Evolutionary conservation across 306 rosid genomes (phyloP).

Genomic region (Elaeagnus macrophylla): DNA sequence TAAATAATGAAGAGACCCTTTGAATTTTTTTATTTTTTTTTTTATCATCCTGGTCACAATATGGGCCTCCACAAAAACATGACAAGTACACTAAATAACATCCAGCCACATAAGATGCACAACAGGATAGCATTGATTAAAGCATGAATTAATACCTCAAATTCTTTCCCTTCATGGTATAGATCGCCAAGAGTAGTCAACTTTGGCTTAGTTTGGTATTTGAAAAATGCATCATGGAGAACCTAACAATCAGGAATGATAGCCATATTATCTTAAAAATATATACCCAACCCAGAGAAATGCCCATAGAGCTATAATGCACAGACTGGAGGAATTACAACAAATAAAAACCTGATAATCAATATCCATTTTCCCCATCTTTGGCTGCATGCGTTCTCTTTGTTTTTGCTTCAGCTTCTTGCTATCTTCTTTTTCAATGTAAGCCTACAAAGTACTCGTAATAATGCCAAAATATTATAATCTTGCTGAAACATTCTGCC

Average conservation of each 20-base stretch:
- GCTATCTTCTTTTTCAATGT: constrained; percentile 97
- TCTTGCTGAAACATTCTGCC: too few species aligned
- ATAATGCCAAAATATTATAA: neutral
- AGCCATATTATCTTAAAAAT: constrained; percentile 10
- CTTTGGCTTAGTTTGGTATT: constrained; percentile 96
- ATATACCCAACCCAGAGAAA: constrained; percentile 1
- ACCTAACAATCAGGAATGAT: constrained; percentile 51
- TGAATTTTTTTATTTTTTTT: too few species aligned
- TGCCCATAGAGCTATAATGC: neutral
- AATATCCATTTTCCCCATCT: constrained; percentile 99
- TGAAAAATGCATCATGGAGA: constrained; percentile 98
- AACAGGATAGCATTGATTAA: neutral
- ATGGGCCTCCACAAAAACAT: too few species aligned
- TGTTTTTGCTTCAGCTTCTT: constrained; percentile 98
- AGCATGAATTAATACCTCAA: constrained; percentile 51
- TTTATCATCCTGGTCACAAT: too few species aligned
- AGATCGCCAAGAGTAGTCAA: constrained; percentile 84
- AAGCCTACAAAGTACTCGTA: constrained; percentile 52
- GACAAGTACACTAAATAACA: neutral
- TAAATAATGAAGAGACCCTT: too few species aligned
- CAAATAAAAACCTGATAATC: constrained; percentile 73
- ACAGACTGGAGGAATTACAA: neutral
- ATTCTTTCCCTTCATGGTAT: constrained; percentile 96
- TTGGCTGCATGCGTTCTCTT: constrained; percentile 98
- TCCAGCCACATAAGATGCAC: neutral